Base-by-base conservation (phyloP, 345 rosid genomes). In the Gossypium sturtianum region DNA sequence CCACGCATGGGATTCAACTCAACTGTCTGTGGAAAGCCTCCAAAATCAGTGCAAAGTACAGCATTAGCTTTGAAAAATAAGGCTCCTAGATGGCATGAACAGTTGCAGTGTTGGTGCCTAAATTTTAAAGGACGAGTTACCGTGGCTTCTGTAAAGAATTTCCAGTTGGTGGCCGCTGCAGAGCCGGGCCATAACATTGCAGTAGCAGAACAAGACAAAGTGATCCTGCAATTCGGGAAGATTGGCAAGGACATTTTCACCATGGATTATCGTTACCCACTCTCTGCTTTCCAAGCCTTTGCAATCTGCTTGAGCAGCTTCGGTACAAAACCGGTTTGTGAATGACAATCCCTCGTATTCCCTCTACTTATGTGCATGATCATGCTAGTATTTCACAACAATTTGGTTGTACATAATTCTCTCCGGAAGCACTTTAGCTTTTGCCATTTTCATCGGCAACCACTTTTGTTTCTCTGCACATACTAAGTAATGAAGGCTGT, bases 21-120 rank as follows among this genome's bases (percentile, higher is more conserved):
- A 13, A 79, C 78, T 69, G 74, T 81, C 81, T n/a, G 70, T 20
- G 73, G 69, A 17, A 86, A 82, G 62, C 43, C 78, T 3, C 52
- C 27, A 12, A 80, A 74, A 48, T 72, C 80, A 71, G 53, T 25
- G 44, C 54, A 8, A 16, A 56, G 68, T 27, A 44, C 72, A 49
- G 83, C 97, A 2, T 48, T 94, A 80, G 77, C 90, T 41, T 73
- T 94, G 82, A 94, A 87, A 82, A 94, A 94, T 79, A 94, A 94
- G 79, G 84, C 91, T 4, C 98, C 98, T 52, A 89, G 98, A 79
- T 94, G 98, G 98, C 98, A 94, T 68, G 98, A 92, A 66, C 98
- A 92, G 78, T 83, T 94, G 56, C 98, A 90, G 65, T 94, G 97
- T 76, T 92, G 98, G 98, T 94, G 98, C 83, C 77, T 94, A 0